Conservation (phyloP, 2,329 filamentous ascomycete species). For the Colletotrichum sp. region DNA sequence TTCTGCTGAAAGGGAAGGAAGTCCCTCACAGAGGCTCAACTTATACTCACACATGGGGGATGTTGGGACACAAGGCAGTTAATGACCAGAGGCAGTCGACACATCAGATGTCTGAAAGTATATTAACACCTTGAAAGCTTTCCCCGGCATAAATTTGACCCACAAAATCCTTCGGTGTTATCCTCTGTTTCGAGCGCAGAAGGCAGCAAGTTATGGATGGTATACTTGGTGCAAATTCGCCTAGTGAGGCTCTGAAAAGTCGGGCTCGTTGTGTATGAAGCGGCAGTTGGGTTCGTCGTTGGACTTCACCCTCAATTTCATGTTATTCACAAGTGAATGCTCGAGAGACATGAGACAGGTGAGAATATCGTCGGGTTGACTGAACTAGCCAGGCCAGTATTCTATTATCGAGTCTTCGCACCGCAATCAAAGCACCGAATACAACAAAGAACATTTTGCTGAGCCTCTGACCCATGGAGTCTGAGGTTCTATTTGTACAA, state of each 20-base stretch:
- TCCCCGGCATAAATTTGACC: no score
- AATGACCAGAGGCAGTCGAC: neutral
- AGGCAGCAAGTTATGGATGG: neutral
- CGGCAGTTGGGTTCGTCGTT: neutral
- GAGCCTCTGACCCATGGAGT: no score
- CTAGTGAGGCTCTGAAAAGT: accelerated
- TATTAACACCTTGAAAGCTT: neutral
- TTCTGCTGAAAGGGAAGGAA: neutral
- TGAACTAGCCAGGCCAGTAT: no score
- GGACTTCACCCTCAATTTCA: accelerated
- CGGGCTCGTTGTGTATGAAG: accelerated
- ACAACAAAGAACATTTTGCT: no score
- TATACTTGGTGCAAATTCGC: accelerated
- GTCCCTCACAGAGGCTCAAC: neutral
- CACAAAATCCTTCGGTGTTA: no score
- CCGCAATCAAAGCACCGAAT: no score
- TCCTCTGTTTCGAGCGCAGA: neutral
- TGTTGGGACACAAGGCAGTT: neutral
- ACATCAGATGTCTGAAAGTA: neutral
- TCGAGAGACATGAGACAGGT: accelerated
- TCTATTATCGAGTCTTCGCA: no score
- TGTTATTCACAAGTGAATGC: neutral
- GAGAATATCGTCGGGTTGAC: no score
- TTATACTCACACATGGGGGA: neutral
- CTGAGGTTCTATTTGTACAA: no score